Conservation (phyloP, 345 rosid species). For the Capsella bursapastoris region DNA sequence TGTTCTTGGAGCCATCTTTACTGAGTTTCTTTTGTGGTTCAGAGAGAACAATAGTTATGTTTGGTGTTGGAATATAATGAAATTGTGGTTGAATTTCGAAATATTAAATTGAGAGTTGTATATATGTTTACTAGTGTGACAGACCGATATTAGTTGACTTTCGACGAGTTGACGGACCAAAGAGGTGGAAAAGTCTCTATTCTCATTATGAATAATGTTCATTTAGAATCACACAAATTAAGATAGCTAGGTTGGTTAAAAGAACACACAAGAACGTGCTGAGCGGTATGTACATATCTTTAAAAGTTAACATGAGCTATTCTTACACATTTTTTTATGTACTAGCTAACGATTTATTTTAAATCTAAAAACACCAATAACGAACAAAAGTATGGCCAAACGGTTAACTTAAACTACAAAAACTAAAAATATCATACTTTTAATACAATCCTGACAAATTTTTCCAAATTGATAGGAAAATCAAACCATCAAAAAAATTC, state of each 20-base stretch:
- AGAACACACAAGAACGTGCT: conserved; percentile 18
- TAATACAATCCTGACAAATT: no score
- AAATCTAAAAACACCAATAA: no score
- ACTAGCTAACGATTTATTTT: no score
- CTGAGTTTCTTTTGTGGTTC: background rate
- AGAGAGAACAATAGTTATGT: conserved; percentile 4
- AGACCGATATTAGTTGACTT: conserved; percentile 39
- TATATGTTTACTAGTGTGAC: conserved; percentile 32
- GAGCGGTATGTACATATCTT: background rate
- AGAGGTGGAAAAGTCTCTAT: conserved; percentile 4
- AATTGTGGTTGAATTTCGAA: background rate
- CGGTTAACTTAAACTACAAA: no score
- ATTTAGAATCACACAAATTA: conserved; percentile 14
- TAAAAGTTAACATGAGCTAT: no score
- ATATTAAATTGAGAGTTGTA: conserved; percentile 35
- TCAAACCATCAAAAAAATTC: no score
- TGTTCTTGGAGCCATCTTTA: conserved; percentile 37
- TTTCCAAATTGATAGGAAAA: no score
- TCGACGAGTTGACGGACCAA: conserved; percentile 35
- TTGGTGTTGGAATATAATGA: conserved; percentile 15
- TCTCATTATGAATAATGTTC: background rate
- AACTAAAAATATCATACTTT: no score
- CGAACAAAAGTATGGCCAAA: no score
- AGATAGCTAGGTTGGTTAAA: background rate
- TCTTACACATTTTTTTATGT: no score